Evolutionary conservation across 108 stramenopile species (phyloP), one percentile per base, ranked within the genome.

Genomic region (Cafeteria roenbergensis): DNA sequence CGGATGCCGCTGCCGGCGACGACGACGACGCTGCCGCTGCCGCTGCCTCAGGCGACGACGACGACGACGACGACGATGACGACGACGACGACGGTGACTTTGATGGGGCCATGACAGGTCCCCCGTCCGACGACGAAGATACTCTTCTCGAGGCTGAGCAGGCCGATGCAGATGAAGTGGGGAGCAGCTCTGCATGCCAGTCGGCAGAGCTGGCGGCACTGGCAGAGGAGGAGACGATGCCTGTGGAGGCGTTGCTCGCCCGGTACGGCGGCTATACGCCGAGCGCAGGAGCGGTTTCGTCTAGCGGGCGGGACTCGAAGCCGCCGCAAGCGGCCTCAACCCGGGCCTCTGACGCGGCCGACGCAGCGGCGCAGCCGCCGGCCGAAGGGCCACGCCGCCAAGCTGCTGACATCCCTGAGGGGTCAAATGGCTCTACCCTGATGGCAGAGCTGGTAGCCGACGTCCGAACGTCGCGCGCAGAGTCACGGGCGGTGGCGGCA

Each of bases 41-140:
- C 20, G 80, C 81, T 20, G 80, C 76, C 36, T 77, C 75, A 1
- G 78, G 76, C 32, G 84, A 80, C 17, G 75, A 63, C 65, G 78
- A 80, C 26, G 81, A 78, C 51, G 72, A 77, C 53, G 83, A 84
- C 34, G 85, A 84, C 30, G 81, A 82, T 48, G 85, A 85, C 30
- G 24, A 52, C 64, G 64, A 65, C 30, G 50, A 29, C 17, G 33
- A 25, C 33, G 9, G 28, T 1, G 64, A 52, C 8, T 28, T 20
- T 1, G 64, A 65, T 22, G 64, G 52, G 21, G 51, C 28, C 35
- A 17, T 33, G 32, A 56, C 55, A 4, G 30, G 53, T 34, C n/a
- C 54, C 0, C 29, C 29, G 51, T 14, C 31, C 21, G 22, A 70
- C 0, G 57, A 36, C 0, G 53, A 55, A 22, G 34, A 51, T 0